Conservation (phyloP, 805 yeast species). For the Saccharomyces mikatae region DNA sequence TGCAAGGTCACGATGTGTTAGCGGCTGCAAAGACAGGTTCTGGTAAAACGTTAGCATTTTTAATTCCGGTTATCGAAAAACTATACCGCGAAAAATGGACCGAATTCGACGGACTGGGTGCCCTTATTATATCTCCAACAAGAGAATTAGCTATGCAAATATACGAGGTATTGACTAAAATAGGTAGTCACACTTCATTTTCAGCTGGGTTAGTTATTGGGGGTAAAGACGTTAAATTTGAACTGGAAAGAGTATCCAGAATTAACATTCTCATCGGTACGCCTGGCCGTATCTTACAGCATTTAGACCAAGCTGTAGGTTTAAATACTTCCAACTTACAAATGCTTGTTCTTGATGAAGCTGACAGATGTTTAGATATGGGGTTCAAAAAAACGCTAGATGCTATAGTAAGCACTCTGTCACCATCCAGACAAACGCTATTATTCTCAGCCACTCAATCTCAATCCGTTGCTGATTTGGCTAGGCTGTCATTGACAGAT, state of each 20-base stretch:
- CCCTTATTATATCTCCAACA: constrained; percentile 83
- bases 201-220: constrained; percentile 92
- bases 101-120: constrained; percentile 82
- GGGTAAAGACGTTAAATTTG: constrained; percentile 80
- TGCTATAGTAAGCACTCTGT: constrained; percentile 67
- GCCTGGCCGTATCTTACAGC: constrained; percentile 86
- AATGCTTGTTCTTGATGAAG: constrained; percentile 79
- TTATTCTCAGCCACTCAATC: constrained; percentile 87
- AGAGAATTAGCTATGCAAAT: constrained; percentile 87
- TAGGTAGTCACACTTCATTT: constrained; percentile 66
- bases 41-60: constrained; percentile 82
- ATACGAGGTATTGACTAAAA: constrained; percentile 75
- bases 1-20: constrained; percentile 71
- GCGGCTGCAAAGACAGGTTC: constrained; percentile 84
- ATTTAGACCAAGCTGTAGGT: constrained; percentile 81
- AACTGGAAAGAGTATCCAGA: constrained; percentile 67
- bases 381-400: constrained; percentile 82
- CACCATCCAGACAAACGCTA: constrained; percentile 74
- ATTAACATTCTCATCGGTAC: constrained; percentile 84
- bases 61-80: constrained; percentile 71
- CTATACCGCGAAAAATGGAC: constrained; percentile 66
- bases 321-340: constrained; percentile 69
- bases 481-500: constrained; percentile 48
- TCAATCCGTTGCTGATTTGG: constrained; percentile 72
- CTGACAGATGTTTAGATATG: constrained; percentile 89